Base-by-base conservation (phyloP, 257 asterid species). In the Solanum pimpinellifolium region DNA sequence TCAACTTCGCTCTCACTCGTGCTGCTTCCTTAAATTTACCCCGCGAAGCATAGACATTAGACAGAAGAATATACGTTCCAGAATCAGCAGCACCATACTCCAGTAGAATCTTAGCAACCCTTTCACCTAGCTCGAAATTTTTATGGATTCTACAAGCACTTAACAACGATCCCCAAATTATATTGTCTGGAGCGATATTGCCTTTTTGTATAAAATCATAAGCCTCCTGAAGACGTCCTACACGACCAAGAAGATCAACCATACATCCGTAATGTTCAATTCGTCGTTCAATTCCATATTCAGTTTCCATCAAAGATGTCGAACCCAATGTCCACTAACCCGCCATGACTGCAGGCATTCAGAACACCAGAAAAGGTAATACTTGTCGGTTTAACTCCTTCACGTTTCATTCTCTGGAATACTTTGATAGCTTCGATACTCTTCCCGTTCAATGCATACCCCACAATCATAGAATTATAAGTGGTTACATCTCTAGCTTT, bases 221-320 rank as follows among this genome's bases (percentile, higher is more conserved):
- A 83, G 95, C 96, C 78, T 92, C 93, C 70, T 92, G 90, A 78
- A 93, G 90, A 70, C 52, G 78, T 68, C 95, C 95, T 3, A 90
- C 93, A 41, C 96, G 94, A 35, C 96, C 93, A 65, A 92, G 88
- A 85, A 92, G 93, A 91, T 92, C 96, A 59, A 92, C 94, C 86
- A 93, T 62, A 88, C 96, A 92, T 47, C 95, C 95, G 5, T 90
- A 91, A 87, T 93, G 95, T 88, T 92, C 95, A 33, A 91, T 84
- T 81, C 87, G 87, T 16, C 92, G 93, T 88, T 91, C 91, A 14
- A 91, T 68, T 37, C 86, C 77, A 42, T 91, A 80, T 3, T 89
- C 88, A 7, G 4, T 68, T 77, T 85, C 77, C 96, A 93, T 68
- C 75, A 77, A 92, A 92, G 83, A 91, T 86, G 83, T 92, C 86